These are phyloP conservation scores for Phoma sp. DNA, from an alignment of 2,329 filamentous ascomycete genomes.

Conservation along the genomic window DNA sequence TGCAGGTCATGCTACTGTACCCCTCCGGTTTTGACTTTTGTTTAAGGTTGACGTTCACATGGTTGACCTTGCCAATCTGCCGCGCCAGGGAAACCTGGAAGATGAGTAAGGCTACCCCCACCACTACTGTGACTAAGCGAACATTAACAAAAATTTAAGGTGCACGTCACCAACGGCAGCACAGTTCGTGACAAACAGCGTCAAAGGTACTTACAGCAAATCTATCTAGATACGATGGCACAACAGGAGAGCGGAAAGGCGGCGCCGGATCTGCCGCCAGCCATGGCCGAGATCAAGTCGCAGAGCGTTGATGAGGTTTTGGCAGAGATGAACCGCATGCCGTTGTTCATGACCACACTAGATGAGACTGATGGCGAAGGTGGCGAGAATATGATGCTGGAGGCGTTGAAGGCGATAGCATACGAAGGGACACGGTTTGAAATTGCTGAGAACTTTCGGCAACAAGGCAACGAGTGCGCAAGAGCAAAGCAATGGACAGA, in stretches of 20 bases:
- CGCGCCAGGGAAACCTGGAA: not conserved
- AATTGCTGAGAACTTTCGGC: conserved; percentile 83
- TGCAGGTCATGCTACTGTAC: not conserved
- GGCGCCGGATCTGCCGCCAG: conserved; percentile 59
- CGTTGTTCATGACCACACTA: conserved; percentile 95
- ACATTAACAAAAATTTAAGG: conserved; percentile 27
- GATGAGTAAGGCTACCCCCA: conserved; percentile 23
- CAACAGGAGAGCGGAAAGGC: conserved; percentile 19
- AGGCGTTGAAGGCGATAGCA: conserved; percentile 86
- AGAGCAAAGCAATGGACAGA: conserved; percentile 76
- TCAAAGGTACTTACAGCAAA: not conserved
- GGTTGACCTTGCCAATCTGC: conserved; percentile 8
- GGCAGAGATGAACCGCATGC: conserved; percentile 72
- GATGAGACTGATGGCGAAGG: conserved; percentile 66
- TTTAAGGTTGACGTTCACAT: conserved; percentile 3
- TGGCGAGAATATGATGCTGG: conserved; percentile 81
- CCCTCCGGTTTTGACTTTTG: conserved; percentile 16
- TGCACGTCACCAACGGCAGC: conserved; percentile 2
- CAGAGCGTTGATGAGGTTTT: conserved; percentile 68
- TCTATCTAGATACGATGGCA: conserved; percentile 24
- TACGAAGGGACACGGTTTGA: conserved; percentile 92
- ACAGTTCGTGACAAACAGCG: not conserved
- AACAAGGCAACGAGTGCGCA: conserved; percentile 91
- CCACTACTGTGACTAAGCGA: conserved; percentile 31
- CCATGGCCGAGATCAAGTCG: conserved; percentile 64